phyloP scores from a whole-genome alignment of 2,329 filamentous ascomycete species.

The Diplodia scrobiculata region DNA sequence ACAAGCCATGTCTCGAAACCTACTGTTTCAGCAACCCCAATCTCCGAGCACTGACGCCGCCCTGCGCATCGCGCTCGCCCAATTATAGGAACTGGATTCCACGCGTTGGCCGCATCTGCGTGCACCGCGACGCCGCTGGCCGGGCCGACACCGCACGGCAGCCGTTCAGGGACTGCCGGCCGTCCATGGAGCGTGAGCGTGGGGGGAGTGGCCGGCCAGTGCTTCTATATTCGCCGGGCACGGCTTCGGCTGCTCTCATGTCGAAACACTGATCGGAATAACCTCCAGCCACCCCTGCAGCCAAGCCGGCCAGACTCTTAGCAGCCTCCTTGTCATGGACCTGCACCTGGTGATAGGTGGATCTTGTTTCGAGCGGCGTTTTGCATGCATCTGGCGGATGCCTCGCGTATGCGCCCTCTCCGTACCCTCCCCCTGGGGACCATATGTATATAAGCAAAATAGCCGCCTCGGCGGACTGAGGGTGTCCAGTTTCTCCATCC shows the following conservation, averaged over 20 bases:
- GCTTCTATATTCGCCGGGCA: constrained; percentile 1
- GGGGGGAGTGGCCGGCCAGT: background rate
- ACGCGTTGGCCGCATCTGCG: background rate
- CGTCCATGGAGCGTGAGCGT: background rate
- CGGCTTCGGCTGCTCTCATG: background rate
- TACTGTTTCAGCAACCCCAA: constrained; percentile 16
- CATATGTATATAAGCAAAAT: constrained; percentile 22
- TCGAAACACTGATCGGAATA: background rate
- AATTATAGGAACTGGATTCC: background rate
- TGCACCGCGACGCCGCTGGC: background rate
- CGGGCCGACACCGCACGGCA: background rate
- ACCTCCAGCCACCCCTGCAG: background rate
- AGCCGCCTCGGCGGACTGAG: constrained; percentile 1
- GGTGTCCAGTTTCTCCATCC: background rate
- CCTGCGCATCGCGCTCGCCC: background rate
- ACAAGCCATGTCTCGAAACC: constrained; percentile 1
- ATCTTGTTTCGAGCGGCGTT: constrained; percentile 27
- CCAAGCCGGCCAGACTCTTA: constrained; percentile 17
- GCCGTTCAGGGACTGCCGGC: background rate
- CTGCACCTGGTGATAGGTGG: constrained; percentile 22
- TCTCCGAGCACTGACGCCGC: constrained; percentile 13
- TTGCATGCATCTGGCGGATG: constrained; percentile 10
- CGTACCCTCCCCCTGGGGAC: constrained; percentile 1
- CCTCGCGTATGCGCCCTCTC: constrained; percentile 12
- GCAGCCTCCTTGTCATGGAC: constrained; percentile 18